Evolutionary conservation across 202 grass and related monocot genomes (phyloP), one percentile per base, ranked within the genome.

Genomic region (Miscanthus sacchariflorus): DNA sequence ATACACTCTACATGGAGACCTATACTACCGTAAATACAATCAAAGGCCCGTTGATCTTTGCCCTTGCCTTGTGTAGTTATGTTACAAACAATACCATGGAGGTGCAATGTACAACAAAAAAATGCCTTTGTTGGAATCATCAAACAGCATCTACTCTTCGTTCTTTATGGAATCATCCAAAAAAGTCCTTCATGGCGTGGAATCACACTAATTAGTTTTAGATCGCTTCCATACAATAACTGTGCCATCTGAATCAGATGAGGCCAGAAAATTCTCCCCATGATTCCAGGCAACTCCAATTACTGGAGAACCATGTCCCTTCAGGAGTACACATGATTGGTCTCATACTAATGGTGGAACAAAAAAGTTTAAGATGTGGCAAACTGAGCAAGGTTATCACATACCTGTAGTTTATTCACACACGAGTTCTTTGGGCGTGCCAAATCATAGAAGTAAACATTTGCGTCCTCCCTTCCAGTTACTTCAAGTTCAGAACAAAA

Each of bases 361-460:
- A n/a, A 14, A 6, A 25, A 88, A 73, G 0, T 30, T 69, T 70
- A 28, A 24, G 12, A 86, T 75, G 39, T 2, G 0, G 5, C 17
- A 84, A 65, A 85, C 27, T 80, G 18, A 86, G 18, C 2, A 44
- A 87, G 46, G 44, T 45, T 0, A 63, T 35, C 75, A 74, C 49
- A 63, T 68, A 99, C 97, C 91, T 99, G 97, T 12, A 97, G 86
- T 68, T 97, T 99, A 92, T 99, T 99, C 42, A 99, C 93, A 40
- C 97, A 99, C 0, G 91, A 78, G 48, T 97, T 89, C 84, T 99
- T 99, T 84, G 97, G 97, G 30, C 91, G 88, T 68, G 94, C 88
- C 84, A 99, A 89, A 95, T 99, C 97, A 85, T 99, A 99, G 91
- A 99, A 99, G 91, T 99, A 99, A 73, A 99, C 97, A 87, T 96